Base-by-base conservation (phyloP, 2,329 filamentous ascomycete genomes). In the Fusarium tuaranense region DNA sequence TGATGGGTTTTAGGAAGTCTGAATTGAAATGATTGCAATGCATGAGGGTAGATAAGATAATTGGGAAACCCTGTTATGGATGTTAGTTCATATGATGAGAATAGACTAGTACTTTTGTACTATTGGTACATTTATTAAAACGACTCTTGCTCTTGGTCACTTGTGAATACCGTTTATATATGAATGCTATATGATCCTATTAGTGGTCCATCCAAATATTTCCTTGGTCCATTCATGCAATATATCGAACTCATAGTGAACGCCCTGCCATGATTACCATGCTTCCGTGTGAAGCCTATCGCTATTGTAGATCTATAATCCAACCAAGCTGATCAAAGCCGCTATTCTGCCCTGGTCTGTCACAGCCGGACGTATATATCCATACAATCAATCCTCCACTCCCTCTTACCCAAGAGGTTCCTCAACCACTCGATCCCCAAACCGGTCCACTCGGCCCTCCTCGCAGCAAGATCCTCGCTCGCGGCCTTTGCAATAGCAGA, bases 361-460 rank as follows among this genome's bases (percentile, higher is more conserved):
- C 65, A 97, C 74, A 98, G 85, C 73, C 94, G 88, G 63, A 98
- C 91, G 78, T 95, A 92, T 34, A 98, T 90, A 83, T 98, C 95
- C 83, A 99, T 89, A 82, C 95, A 98, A 67, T 96, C 95, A 74
- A 99, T 90, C 78, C 93, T 90, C 94, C 96, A 97, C 82, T 98
- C 95, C 78, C 93, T 91, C 83, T 91, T 91, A 5, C 95, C 95
- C 61, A 98, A 83, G 61, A 97, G 83, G 79, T 91, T 95, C 77
- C 95, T 89, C 69, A 98, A 84, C 95, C 95, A 98, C 83, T 97
- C 95, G 67, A 96, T 87, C 0, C 94, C 94, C 59, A 95, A 86
- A 0, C 94, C 92, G 1, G 93, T 93, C 91, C 93, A 93, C 82
- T 93, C 92, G 8, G 88, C 86, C 68, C 85, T 87, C 67, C 85